These are phyloP conservation scores for Quercus gilva DNA, from an alignment of 306 rosid genomes.

Conservation along the genomic window DNA sequence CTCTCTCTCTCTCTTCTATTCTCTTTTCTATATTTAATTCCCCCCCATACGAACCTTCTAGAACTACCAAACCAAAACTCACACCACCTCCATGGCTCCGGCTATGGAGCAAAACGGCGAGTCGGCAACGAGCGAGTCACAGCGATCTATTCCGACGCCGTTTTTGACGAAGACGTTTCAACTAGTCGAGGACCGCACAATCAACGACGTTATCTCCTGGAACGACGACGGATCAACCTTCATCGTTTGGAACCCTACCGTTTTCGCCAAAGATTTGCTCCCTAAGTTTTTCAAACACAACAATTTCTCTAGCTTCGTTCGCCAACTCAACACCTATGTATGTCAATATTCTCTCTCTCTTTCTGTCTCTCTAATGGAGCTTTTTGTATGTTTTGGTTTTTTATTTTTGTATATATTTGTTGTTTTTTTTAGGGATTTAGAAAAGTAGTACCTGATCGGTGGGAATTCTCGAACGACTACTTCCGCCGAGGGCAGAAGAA, in stretches of 20 bases:
- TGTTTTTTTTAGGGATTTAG: conserved; percentile 60
- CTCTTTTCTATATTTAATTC: conserved; percentile 20
- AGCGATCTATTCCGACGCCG: conserved; percentile 72
- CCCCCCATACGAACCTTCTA: conserved; percentile 66
- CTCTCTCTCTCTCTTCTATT: not conserved
- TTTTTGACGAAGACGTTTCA: conserved; percentile 73
- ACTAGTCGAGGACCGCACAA: conserved; percentile 69
- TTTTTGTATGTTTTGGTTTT: not conserved
- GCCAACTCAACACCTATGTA: conserved; percentile 96
- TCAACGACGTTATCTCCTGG: conserved; percentile 86
- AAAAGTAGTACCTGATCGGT: conserved; percentile 84
- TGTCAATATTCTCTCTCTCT: not conserved
- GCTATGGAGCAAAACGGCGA: conserved; percentile 44
- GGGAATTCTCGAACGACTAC: conserved; percentile 84
- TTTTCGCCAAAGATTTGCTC: conserved; percentile 82
- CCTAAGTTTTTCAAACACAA: conserved; percentile 88
- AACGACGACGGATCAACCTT: conserved; percentile 88
- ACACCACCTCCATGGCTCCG: conserved; percentile 39
- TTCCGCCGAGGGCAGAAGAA: conserved; percentile 68
- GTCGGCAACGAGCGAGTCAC: conserved; percentile 31
- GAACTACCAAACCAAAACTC: conserved; percentile 33
- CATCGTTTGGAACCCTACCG: conserved; percentile 87
- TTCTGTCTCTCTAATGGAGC: too few species aligned
- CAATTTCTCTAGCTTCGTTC: conserved; percentile 93
- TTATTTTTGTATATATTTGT: not conserved